A percentile compares a stretch with the other conserved stretches of the same genome.
These are phyloP conservation scores for Diaporthe sp. DNA, from an alignment of 2,329 filamentous ascomycete genomes.

Conservation along the genomic window DNA sequence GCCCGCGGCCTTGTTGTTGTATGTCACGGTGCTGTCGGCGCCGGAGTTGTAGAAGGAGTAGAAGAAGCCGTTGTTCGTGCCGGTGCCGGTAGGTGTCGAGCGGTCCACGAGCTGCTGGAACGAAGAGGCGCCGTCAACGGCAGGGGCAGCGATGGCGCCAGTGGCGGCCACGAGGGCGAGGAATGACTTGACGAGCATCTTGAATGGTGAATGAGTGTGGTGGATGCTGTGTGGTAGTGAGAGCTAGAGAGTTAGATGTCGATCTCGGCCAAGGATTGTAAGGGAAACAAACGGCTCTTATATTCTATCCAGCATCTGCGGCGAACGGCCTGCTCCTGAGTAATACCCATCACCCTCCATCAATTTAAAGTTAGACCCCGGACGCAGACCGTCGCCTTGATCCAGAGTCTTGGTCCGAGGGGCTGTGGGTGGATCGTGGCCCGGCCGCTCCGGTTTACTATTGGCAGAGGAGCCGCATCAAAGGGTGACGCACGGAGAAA, in stretches of 20 bases:
- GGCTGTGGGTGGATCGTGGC: not conserved
- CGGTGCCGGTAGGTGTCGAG: conserved; percentile 49
- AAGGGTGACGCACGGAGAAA: not conserved
- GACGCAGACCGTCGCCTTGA: not conserved
- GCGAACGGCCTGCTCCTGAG: not conserved
- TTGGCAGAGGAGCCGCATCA: conserved; percentile 6
- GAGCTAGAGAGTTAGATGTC: not conserved
- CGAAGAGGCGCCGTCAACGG: not conserved
- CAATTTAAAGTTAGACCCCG: conserved; percentile 20
- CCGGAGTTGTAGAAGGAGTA: conserved; percentile 61
- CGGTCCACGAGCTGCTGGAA: conserved; percentile 16
- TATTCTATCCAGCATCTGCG: not conserved
- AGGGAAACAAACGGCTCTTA: conserved; percentile 10
- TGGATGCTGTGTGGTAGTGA: not conserved
- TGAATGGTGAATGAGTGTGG: not conserved
- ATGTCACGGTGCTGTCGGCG: conserved; percentile 50
- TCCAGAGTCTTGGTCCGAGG: not conserved
- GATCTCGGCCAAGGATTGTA: not conserved
- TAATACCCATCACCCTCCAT: conserved; percentile 13
- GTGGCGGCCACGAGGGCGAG: conserved; percentile 27
- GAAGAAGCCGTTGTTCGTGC: conserved; percentile 55
- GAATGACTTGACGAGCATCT: conserved; percentile 26
- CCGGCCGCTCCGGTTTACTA: not conserved
- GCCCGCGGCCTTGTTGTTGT: conserved; percentile 56
- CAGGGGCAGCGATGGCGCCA: conserved; percentile 9